phyloP scores from a whole-genome alignment of 202 grass and related monocot genomes.

The Panicum virgatum region DNA sequence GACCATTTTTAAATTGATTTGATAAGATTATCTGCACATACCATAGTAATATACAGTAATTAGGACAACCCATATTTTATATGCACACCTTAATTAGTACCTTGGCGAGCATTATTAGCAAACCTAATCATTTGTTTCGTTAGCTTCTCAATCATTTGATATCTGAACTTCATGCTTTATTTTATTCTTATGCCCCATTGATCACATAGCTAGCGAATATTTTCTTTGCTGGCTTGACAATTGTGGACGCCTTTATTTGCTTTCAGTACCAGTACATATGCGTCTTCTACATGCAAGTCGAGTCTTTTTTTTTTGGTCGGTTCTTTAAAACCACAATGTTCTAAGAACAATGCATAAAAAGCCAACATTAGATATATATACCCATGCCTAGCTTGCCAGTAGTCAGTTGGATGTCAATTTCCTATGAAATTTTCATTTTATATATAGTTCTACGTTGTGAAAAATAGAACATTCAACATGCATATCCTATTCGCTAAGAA shows the following conservation, averaged over 20 bases:
- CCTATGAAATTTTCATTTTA: too few relatives aligned
- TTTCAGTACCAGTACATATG: neutral
- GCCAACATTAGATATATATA: neutral
- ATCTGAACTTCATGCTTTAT: slow-evolving; percentile 46
- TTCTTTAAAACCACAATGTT: neutral
- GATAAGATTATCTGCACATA: slow-evolving; percentile 43
- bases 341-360: neutral
- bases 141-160: slow-evolving; percentile 65
- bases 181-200: slow-evolving; percentile 14
- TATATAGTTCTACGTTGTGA: neutral
- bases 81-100: slow-evolving; percentile 37
- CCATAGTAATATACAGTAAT: slow-evolving; percentile 56
- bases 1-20: slow-evolving; percentile 35
- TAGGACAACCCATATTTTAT: slow-evolving; percentile 43
- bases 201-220: slow-evolving; percentile 24
- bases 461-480: neutral
- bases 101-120: slow-evolving; percentile 35
- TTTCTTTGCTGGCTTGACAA: slow-evolving; percentile 29
- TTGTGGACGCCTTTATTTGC: slow-evolving; percentile 27
- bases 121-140: slow-evolving; percentile 52
- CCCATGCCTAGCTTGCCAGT: neutral
- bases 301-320: neutral
- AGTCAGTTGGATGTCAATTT: neutral
- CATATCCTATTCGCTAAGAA: neutral
- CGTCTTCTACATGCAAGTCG: neutral